Percentiles rank a stretch among this genome's conserved stretches.
Conservation (phyloP, 2,329 filamentous ascomycete species). For the Curvularia sp. region DNA sequence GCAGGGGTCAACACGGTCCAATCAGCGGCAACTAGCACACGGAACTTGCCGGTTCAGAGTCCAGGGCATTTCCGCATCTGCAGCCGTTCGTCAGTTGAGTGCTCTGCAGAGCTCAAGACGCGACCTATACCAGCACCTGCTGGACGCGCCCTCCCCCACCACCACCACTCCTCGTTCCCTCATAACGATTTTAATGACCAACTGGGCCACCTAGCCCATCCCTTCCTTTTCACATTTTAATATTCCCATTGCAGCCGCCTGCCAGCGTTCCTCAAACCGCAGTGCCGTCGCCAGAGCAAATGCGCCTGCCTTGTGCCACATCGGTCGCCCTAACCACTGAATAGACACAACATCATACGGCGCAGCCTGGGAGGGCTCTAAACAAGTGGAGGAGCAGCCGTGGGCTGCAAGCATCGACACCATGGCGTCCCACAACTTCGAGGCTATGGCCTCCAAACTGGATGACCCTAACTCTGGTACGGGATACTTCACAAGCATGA, state of each 20-base stretch:
- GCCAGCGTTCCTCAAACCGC: constrained; percentile 17
- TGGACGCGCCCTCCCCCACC: constrained; percentile 40
- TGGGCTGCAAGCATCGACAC: constrained; percentile 32
- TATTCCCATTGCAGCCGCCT: constrained; percentile 20
- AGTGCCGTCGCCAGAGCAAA: constrained; percentile 31
- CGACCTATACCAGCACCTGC: constrained; percentile 37
- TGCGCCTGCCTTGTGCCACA: constrained; percentile 32
- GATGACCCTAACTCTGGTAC: constrained; percentile 52
- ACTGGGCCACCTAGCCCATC: constrained; percentile 27
- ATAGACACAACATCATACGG: constrained; percentile 18
- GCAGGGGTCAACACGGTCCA: constrained; percentile 5
- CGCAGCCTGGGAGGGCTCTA: constrained; percentile 15
- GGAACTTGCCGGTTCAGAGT: constrained; percentile 16
- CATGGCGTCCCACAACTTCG: constrained; percentile 54
- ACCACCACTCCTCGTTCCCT: constrained; percentile 31
- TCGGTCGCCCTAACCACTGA: constrained; percentile 22
- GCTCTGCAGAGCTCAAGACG: constrained; percentile 36
- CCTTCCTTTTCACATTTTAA: constrained; percentile 35
- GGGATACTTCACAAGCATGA: not conserved
- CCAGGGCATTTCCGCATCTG: constrained; percentile 15
- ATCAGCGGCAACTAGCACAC: constrained; percentile 10
- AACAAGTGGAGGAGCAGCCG: constrained; percentile 30
- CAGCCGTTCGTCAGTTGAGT: constrained; percentile 17
- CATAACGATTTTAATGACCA: constrained; percentile 43
- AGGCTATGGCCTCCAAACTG: constrained; percentile 57